These are phyloP conservation scores for Collybiopsis confluens DNA, from an alignment of 768 basidiomycete species.

Conservation along the genomic window DNA sequence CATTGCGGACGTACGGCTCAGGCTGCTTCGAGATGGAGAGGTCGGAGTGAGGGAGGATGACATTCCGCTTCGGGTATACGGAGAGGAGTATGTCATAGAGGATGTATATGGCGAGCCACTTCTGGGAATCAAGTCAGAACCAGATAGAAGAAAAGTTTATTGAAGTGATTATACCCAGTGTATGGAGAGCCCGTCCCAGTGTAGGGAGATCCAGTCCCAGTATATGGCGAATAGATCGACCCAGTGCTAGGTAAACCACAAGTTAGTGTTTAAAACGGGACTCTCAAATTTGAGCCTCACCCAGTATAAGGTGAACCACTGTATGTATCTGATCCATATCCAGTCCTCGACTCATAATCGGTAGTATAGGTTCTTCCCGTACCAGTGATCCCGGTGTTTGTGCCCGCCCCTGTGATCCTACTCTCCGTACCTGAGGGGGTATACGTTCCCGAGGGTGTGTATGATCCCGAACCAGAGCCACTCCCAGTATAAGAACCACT, in stretches of 20 bases:
- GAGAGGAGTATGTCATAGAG: conserved; percentile 9
- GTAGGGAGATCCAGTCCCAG: conserved; percentile 4
- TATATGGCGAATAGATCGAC: conserved; percentile 19
- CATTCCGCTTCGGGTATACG: conserved; percentile 12
- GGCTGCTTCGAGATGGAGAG: conserved; percentile 44
- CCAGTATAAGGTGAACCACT: conserved; percentile 8
- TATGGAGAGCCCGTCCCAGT: neutral
- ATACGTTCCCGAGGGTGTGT: conserved; percentile 11
- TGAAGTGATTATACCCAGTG: conserved; percentile 1
- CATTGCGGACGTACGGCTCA: conserved; percentile 57
- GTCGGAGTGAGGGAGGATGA: conserved; percentile 30
- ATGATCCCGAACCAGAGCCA: conserved; percentile 12
- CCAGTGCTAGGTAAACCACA: neutral
- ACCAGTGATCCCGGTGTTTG: neutral
- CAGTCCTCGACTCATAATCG: conserved; percentile 7
- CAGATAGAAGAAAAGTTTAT: neutral
- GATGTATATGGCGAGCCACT: conserved; percentile 8
- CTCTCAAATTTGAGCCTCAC: neutral
- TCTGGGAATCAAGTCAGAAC: neutral
- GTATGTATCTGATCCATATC: neutral
- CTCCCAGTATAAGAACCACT: conserved; percentile 34
- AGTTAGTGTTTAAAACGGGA: neutral
- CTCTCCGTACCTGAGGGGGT: conserved; percentile 14
- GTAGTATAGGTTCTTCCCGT: conserved; percentile 4
- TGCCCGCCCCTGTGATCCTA: conserved; percentile 10